Percentiles rank a stretch among this genome's conserved stretches.
Conservation (phyloP, 225 moss, liverwort and hornwort species). For the Ulota crispa region DNA sequence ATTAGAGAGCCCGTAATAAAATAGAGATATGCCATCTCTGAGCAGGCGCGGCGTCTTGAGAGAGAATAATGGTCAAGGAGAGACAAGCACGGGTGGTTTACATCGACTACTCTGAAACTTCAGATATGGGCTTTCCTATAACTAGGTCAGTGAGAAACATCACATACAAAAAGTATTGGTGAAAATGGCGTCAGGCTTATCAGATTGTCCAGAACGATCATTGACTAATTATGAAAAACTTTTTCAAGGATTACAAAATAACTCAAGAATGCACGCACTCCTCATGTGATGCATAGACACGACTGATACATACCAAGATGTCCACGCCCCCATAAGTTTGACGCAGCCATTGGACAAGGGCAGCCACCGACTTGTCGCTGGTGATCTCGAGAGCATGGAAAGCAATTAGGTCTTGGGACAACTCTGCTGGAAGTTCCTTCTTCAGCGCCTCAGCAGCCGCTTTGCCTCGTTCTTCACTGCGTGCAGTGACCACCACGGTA, state of each 20-base stretch:
- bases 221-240: too few relatives aligned
- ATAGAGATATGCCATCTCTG: too few relatives aligned
- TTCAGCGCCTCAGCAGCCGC: conserved; percentile 18
- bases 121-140: too few relatives aligned
- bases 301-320: conserved; percentile 32
- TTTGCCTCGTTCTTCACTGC: conserved; percentile 22
- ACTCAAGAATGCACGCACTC: too few relatives aligned
- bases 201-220: too few relatives aligned
- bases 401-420: conserved; percentile 6
- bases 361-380: conserved; percentile 20
- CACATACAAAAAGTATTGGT: too few relatives aligned
- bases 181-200: too few relatives aligned
- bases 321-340: conserved; percentile 29
- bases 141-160: too few relatives aligned
- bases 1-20: neutral
- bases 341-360: conserved; percentile 30
- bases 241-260: neutral
- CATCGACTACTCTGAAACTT: too few relatives aligned
- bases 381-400: conserved; percentile 26
- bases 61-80: neutral
- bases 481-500: neutral
- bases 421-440: neutral
- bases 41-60: neutral
- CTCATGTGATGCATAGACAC: neutral
- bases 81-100: neutral